These are phyloP conservation scores for Malus hybrid DNA, from an alignment of 331 rosid genomes.

Conservation along the genomic window DNA sequence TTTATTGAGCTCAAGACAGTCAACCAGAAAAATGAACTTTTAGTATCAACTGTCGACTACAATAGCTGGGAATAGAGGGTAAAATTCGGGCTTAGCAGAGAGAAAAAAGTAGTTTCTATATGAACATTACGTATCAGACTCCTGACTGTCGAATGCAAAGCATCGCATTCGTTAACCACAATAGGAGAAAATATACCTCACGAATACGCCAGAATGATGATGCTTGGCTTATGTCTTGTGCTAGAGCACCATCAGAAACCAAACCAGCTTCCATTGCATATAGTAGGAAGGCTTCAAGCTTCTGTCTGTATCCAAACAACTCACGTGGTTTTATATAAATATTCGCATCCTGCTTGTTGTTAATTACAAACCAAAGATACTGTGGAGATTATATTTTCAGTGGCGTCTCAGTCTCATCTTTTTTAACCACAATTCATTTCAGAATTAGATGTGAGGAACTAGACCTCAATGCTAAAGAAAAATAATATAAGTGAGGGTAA, in stretches of 20 bases:
- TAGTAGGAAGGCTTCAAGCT: slow-evolving; percentile 91
- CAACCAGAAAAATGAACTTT: too few relatives aligned
- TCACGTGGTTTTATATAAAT: background rate
- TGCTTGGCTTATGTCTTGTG: slow-evolving; percentile 94
- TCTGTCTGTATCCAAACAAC: slow-evolving; percentile 56
- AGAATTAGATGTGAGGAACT: background rate
- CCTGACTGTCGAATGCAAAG: background rate
- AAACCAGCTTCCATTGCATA: slow-evolving; percentile 77
- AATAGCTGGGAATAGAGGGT: background rate
- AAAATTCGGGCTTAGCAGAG: background rate
- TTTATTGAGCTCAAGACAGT: too few relatives aligned
- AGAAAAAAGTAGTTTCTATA: background rate
- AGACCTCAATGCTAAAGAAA: background rate
- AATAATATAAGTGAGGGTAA: background rate
- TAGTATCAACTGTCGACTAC: too few relatives aligned
- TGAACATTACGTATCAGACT: background rate
- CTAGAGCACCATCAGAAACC: slow-evolving; percentile 82
- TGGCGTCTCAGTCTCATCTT: background rate
- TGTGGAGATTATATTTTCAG: background rate
- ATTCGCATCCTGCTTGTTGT: too few relatives aligned
- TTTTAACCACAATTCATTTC: background rate
- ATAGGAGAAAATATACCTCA: slow-evolving; percentile 46
- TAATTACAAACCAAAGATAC: background rate
- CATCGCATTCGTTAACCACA: background rate
- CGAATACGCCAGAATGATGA: slow-evolving; percentile 87